These are phyloP conservation scores for Candida sakaeoensis DNA, from an alignment of 805 yeast species.

Conservation along the genomic window DNA sequence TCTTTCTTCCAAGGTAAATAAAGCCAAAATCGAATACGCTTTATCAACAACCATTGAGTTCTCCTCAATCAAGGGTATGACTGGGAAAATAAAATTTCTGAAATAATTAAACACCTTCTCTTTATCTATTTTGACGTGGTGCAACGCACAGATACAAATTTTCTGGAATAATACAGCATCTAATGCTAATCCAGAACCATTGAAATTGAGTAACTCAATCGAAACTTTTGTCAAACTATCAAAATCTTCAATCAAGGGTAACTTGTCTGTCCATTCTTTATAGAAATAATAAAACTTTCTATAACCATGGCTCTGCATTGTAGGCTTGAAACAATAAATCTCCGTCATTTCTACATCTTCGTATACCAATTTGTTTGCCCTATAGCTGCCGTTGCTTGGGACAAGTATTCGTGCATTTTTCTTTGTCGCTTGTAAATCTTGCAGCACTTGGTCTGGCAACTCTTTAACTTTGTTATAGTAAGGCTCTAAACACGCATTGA, in stretches of 20 bases:
- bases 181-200: constrained; percentile 53
- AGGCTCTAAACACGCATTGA: constrained; percentile 48
- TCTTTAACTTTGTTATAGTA: constrained; percentile 30
- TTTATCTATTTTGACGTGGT: constrained; percentile 11
- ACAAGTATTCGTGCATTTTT: constrained; percentile 18
- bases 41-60: constrained; percentile 61
- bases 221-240: constrained; percentile 48
- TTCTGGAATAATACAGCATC: constrained; percentile 49
- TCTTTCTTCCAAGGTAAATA: constrained; percentile 58
- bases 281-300: constrained; percentile 41
- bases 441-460: constrained; percentile 17
- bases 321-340: constrained; percentile 31
- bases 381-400: constrained; percentile 17
- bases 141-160: constrained; percentile 58
- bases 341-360: constrained; percentile 20
- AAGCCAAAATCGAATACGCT: constrained; percentile 50
- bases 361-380: constrained; percentile 23
- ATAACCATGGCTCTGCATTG: constrained; percentile 17
- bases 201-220: constrained; percentile 46
- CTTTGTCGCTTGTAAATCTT: constrained; percentile 20
- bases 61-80: constrained; percentile 48
- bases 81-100: constrained; percentile 65
- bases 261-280: constrained; percentile 42
- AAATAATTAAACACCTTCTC: constrained; percentile 53
- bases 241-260: constrained; percentile 34